phyloP scores from a whole-genome alignment of 768 basidiomycete species.

The Pulveroboletus sp. region DNA sequence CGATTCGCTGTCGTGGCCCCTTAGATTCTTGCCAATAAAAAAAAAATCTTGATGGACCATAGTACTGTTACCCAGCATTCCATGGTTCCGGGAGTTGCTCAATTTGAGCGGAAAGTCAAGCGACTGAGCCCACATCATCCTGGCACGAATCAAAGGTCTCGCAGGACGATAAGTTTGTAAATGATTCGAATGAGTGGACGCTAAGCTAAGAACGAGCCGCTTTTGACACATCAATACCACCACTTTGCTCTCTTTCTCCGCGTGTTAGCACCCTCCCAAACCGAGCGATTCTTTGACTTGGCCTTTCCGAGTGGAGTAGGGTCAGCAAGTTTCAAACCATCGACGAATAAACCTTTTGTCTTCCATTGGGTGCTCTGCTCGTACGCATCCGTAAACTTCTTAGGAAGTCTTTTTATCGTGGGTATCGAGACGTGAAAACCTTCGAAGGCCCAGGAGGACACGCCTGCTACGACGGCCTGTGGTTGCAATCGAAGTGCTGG shows the following conservation, averaged over 20 bases:
- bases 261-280: conserved; percentile 21
- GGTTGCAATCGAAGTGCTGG: conserved; percentile 45
- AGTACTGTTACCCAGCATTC: no score
- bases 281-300: conserved; percentile 23
- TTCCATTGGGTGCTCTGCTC: conserved; percentile 6
- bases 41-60: no score
- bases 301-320: conserved; percentile 18
- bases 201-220: background rate
- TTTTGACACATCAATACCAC: conserved; percentile 12
- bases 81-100: no score
- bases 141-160: no score
- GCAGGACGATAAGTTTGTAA: no score
- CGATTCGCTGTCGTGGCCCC: no score
- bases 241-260: conserved; percentile 14
- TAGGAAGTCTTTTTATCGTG: conserved; percentile 16
- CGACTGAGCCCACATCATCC: no score
- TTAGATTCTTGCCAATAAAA: no score
- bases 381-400: conserved; percentile 21
- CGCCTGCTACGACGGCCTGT: conserved; percentile 48
- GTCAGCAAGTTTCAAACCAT: conserved; percentile 14
- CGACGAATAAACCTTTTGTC: conserved; percentile 24
- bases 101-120: no score
- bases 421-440: conserved; percentile 22
- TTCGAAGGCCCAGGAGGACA: conserved; percentile 55
- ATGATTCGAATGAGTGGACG: no score